Base-by-base conservation (phyloP, 1,139 yeast species). In the Meyerozyma athensensis region DNA sequence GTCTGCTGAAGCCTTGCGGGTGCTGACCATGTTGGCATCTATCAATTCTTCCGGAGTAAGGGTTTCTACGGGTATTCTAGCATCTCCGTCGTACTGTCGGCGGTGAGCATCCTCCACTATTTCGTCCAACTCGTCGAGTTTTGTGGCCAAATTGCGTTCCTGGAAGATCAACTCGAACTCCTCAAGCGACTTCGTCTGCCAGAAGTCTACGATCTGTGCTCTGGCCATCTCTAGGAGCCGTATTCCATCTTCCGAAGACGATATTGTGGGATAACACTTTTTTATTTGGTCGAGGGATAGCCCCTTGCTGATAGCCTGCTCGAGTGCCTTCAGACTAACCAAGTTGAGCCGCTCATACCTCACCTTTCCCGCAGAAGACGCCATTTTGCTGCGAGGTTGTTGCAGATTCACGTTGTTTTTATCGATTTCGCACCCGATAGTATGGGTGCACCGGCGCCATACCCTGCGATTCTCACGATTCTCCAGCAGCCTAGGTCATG, bases 141-240 rank as follows among this genome's bases (percentile, higher is more conserved):
- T 83, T 26, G 41, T 44, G 41, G 77, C 68, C 1, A 85, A 65
- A 19, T 77, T 69, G 26, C 89, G 63, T 45, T 86, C 95, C 9
- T 63, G 56, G 50, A 78, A 80, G 3, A 86, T 82, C 32, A 77
- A 71, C 6, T 76, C 76, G 46, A 86, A 84, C 54, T 86, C 95
- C 26, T 69, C 63, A 38, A 68, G 54, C 1, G 87, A 74, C 20
- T 75, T 73, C 9, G 63, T 59, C 31, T 66, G 67, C 86, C 92
- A 84, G 46, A 77, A 79, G 22, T 72, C 71, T 7, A 72, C 59
- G 14, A 86, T 73, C 51, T 84, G 92, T 5, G 63, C 58, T 38
- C 83, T 66, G 3, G 89, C 84, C 28, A 72, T 73, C 22, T 72
- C 71, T 13, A 86, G 59, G 2, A 77, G 68, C 23, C 61, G 61